Evolutionary conservation across 1,284 basidiomycete genomes (phyloP).

Genomic region (Polyporus tsugae): DNA sequence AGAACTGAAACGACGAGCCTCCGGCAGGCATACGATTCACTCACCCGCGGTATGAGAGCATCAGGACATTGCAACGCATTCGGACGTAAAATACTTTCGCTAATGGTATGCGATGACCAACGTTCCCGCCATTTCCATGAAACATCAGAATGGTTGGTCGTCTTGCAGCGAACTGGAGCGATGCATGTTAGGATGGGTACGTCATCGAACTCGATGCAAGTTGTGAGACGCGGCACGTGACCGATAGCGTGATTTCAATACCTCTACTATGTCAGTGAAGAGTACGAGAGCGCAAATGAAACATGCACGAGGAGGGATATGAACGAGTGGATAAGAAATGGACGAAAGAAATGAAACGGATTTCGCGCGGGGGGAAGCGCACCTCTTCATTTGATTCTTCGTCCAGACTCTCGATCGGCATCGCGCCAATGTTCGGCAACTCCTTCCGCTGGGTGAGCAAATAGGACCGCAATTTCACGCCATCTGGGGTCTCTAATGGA

Average conservation of each 20-base stretch:
- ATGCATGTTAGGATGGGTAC: neutral
- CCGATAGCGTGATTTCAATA: neutral
- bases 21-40: slow-evolving; percentile 33
- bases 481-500: slow-evolving; percentile 69
- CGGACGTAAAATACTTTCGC: slow-evolving; percentile 86
- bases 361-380: slow-evolving; percentile 9
- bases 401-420: slow-evolving; percentile 21
- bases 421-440: slow-evolving; percentile 35
- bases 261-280: neutral
- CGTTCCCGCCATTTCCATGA: slow-evolving; percentile 88
- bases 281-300: neutral
- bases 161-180: slow-evolving; percentile 59
- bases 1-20: neutral
- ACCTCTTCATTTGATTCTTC: slow-evolving; percentile 37
- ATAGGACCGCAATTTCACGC: slow-evolving; percentile 66
- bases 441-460: slow-evolving; percentile 59
- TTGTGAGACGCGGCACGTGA: neutral
- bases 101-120: slow-evolving; percentile 89
- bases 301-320: neutral
- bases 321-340: too few relatives aligned
- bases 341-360: neutral
- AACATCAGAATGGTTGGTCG: slow-evolving; percentile 91
- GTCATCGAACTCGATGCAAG: neutral
- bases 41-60: slow-evolving; percentile 89
- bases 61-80: slow-evolving; percentile 89